These are phyloP conservation scores for Penicillium goetzii DNA, from an alignment of 495 filamentous ascomycete species.

Conservation along the genomic window DNA sequence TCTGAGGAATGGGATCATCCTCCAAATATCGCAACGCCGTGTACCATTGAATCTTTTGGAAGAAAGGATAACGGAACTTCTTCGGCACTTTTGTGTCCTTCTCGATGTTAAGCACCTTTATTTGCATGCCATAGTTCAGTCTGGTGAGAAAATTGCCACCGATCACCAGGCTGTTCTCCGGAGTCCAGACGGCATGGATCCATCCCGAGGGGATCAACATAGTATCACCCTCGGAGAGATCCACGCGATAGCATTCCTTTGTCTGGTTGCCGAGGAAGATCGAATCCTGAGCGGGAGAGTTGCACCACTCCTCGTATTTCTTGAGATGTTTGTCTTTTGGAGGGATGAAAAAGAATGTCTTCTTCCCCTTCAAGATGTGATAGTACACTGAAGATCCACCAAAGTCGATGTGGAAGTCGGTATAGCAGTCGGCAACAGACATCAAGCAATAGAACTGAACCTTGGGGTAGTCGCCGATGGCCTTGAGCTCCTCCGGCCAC, in stretches of 20 bases:
- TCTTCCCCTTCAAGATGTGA: constrained; percentile 75
- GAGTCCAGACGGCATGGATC: constrained; percentile 84
- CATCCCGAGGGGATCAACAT: constrained; percentile 81
- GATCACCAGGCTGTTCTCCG: constrained; percentile 74
- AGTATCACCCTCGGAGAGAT: constrained; percentile 73
- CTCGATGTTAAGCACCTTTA: constrained; percentile 71
- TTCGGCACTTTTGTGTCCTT: constrained; percentile 71
- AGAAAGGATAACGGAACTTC: constrained; percentile 74
- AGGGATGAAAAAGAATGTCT: constrained; percentile 79
- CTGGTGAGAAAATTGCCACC: constrained; percentile 77
- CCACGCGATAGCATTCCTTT: constrained; percentile 74
- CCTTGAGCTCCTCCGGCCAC: constrained; percentile 66
- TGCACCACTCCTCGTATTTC: constrained; percentile 79
- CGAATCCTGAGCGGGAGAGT: constrained; percentile 70
- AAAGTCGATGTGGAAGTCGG: constrained; percentile 82
- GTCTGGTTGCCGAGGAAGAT: constrained; percentile 70
- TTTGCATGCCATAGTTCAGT: constrained; percentile 72
- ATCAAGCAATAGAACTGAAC: constrained; percentile 77
- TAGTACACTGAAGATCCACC: constrained; percentile 80
- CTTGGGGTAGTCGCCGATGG: constrained; percentile 60
- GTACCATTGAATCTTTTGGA: constrained; percentile 78
- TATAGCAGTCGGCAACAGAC: constrained; percentile 80
- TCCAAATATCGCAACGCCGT: constrained; percentile 67
- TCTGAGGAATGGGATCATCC: constrained; percentile 65
- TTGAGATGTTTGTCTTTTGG: constrained; percentile 75